phyloP scores from a whole-genome alignment of 768 basidiomycete genomes.

The Botryobasidium botryosum region DNA sequence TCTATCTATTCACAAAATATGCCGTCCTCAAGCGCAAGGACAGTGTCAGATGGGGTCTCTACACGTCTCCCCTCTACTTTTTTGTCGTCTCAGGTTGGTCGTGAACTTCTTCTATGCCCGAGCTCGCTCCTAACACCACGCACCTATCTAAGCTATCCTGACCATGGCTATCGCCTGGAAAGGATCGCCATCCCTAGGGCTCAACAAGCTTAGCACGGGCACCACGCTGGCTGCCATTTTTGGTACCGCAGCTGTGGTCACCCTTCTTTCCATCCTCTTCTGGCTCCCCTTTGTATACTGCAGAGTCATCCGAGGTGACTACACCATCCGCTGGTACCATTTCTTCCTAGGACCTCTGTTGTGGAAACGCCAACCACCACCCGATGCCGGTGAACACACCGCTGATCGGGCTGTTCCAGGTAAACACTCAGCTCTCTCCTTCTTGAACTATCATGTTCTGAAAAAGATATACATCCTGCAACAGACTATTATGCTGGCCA shows the following conservation, averaged over 20 bases:
- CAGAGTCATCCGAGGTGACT: slow-evolving; percentile 25
- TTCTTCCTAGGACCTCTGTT: slow-evolving; percentile 27
- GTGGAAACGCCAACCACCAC: slow-evolving; percentile 22
- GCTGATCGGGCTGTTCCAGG: slow-evolving; percentile 17
- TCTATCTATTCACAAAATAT: slow-evolving; percentile 22
- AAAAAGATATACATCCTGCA: too few relatives aligned
- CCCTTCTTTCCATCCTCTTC: slow-evolving; percentile 22
- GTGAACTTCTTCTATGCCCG: too few relatives aligned
- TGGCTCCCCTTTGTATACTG: slow-evolving; percentile 26
- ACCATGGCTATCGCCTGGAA: slow-evolving; percentile 27
- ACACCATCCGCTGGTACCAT: slow-evolving; percentile 25
- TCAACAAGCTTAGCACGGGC: slow-evolving; percentile 18
- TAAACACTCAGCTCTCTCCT: too few relatives aligned
- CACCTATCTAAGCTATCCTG: too few relatives aligned
- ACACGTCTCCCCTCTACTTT: slow-evolving; percentile 20
- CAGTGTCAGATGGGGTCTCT: slow-evolving; percentile 19
- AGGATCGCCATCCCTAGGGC: slow-evolving; percentile 23
- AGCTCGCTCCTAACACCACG: too few relatives aligned
- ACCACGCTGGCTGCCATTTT: slow-evolving; percentile 22
- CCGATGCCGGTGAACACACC: slow-evolving; percentile 15
- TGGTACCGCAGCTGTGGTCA: slow-evolving; percentile 21
- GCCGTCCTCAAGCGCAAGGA: slow-evolving; percentile 21
- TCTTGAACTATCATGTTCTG: too few relatives aligned
- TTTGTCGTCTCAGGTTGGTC: slow-evolving; percentile 17
- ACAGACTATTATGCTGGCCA: too few relatives aligned